Conservation (phyloP, 495 filamentous ascomycete species). For the Lasiosphaeriaceae sp. region DNA sequence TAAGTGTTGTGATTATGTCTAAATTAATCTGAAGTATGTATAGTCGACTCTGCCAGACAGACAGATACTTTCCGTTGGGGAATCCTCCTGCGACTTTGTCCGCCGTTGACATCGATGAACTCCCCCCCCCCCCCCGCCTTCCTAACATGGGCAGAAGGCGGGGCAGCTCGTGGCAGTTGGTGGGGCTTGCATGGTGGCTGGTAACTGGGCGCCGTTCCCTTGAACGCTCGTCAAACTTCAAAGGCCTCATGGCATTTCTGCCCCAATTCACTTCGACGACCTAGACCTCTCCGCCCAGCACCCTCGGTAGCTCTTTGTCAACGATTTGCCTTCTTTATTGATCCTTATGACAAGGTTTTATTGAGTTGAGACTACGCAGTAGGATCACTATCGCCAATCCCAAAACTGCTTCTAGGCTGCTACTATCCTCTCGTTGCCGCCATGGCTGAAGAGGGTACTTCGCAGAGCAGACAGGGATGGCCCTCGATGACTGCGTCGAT, state of each 20-base stretch:
- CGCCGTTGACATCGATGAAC: too few relatives aligned
- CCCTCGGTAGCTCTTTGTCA: not conserved
- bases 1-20: too few relatives aligned
- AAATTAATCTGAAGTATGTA: too few relatives aligned
- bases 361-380: not conserved
- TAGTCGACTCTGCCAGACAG: too few relatives aligned
- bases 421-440: not conserved
- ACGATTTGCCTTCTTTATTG: not conserved
- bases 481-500: slow-evolving; percentile 47
- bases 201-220: not conserved
- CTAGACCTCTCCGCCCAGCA: too few relatives aligned
- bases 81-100: too few relatives aligned
- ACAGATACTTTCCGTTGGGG: too few relatives aligned
- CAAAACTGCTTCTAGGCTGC: not conserved
- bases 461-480: slow-evolving; percentile 29
- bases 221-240: not conserved
- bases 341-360: not conserved
- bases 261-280: not conserved
- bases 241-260: not conserved
- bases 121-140: too few relatives aligned
- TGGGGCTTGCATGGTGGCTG: not conserved
- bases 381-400: not conserved
- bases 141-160: not conserved
- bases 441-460: slow-evolving; percentile 35
- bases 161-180: not conserved